These are phyloP conservation scores for Plasmopara halstedii DNA, from an alignment of 352 stramenopile genomes.

Conservation along the genomic window DNA sequence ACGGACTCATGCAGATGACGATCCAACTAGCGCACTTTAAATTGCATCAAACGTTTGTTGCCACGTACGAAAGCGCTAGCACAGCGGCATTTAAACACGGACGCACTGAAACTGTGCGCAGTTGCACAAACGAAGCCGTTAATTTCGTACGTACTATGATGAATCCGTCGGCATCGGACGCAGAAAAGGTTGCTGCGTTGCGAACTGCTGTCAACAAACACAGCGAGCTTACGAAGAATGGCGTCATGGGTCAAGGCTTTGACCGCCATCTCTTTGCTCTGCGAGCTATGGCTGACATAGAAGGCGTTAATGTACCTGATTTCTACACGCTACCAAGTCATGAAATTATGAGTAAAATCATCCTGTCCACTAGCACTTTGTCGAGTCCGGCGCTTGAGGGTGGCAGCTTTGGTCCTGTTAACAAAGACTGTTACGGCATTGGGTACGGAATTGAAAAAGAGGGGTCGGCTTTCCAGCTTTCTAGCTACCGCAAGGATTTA, in stretches of 20 bases:
- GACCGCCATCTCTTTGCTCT: conserved; percentile 84
- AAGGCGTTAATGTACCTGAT: conserved; percentile 49
- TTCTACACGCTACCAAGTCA: conserved; percentile 78
- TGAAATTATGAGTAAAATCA: conserved; percentile 82
- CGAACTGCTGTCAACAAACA: conserved; percentile 80
- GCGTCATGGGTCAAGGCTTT: conserved; percentile 86
- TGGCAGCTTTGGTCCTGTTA: conserved; percentile 86
- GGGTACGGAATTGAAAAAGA: conserved; percentile 84
- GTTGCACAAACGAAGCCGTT: conserved; percentile 81
- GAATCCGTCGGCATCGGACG: conserved; percentile 34
- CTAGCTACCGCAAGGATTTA: conserved; percentile 75
- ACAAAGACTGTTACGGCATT: conserved; percentile 85
- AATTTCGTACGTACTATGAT: conserved; percentile 71
- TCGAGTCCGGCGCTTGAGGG: conserved; percentile 77
- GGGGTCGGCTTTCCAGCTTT: conserved; percentile 80
- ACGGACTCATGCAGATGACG: conserved; percentile 89
- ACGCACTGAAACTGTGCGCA: conserved; percentile 85
- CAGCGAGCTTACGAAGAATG: conserved; percentile 85
- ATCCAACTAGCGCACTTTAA: conserved; percentile 87
- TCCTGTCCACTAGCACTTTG: conserved; percentile 87
- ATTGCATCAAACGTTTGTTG: conserved; percentile 69
- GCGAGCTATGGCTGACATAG: conserved; percentile 56
- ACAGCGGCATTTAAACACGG: conserved; percentile 90
- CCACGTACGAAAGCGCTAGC: conserved; percentile 85
- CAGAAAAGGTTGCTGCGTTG: conserved; percentile 58